phyloP scores from a whole-genome alignment of 2,329 filamentous ascomycete species.

The Coniosporium uncinatum region DNA sequence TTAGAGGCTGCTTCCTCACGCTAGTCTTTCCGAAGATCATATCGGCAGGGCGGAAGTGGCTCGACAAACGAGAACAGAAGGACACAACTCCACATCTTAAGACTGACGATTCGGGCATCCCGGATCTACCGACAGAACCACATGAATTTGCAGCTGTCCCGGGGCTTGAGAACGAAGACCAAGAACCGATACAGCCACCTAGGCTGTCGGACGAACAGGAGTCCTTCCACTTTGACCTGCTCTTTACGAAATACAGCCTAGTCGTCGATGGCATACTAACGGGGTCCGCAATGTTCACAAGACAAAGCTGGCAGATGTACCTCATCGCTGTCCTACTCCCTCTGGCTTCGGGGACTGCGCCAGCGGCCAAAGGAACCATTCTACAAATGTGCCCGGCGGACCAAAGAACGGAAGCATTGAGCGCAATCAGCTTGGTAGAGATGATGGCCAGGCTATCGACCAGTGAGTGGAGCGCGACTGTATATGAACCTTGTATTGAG shows the following conservation, averaged over 20 bases:
- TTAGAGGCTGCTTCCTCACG: constrained; percentile 37
- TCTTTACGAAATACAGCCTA: constrained; percentile 61
- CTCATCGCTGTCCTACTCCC: constrained; percentile 59
- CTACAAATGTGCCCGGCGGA: constrained; percentile 60
- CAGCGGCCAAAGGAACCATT: constrained; percentile 68
- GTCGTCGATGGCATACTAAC: constrained; percentile 61
- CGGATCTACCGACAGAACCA: constrained; percentile 5
- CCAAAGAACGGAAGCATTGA: constrained; percentile 60
- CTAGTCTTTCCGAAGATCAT: constrained; percentile 39
- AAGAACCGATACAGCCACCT: constrained; percentile 36
- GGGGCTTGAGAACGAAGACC: constrained; percentile 33
- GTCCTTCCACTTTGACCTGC: constrained; percentile 57
- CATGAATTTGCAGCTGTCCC: constrained; percentile 16
- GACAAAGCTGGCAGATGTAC: constrained; percentile 62
- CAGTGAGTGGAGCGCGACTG: constrained; percentile 9
- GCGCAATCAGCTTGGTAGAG: constrained; percentile 64
- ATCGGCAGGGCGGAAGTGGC: constrained; percentile 28
- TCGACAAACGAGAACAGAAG: constrained; percentile 41
- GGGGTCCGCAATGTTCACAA: constrained; percentile 55
- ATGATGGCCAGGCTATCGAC: constrained; percentile 61
- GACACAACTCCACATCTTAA: constrained; percentile 2
- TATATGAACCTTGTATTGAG: not conserved
- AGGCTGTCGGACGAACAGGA: constrained; percentile 30
- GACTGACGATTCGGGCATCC: too few species aligned
- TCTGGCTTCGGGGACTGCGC: constrained; percentile 62